Base-by-base conservation (phyloP, 1,139 yeast genomes). In the Sporopachydermia cereana region DNA sequence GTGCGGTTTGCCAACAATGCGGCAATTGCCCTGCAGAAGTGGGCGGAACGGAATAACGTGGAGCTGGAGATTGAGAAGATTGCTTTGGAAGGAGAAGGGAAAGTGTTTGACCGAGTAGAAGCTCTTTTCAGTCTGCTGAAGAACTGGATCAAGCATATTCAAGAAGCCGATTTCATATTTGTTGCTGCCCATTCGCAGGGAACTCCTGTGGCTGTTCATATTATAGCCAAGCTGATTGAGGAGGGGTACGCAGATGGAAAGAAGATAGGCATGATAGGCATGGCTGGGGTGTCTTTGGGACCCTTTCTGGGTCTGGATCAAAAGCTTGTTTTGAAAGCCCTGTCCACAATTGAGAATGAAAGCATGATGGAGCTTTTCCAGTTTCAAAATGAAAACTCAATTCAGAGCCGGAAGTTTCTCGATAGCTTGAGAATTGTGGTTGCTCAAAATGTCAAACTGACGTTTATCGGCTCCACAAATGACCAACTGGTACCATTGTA, bases 171-270 rank as follows among this genome's bases (percentile, higher is more conserved):
- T 59, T 82, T 83, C 53, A 76, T 91, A 9, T 86, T 82, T 58
- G 74, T 91, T 51, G 96, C 96, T 1, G 79, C 95, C 0, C 98
- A 91, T 63, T 86, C 96, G 0, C 98, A 91, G 62, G 97, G 98
- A 0, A 81, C 93, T 46, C 96, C 95, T 0, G 97, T 91, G 0
- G 78, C 95, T 1, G 78, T 86, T 1, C 81, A 86, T 43, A 60
- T 91, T 25, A 64, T 88, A 29, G 84, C 95, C 0, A 72, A 75
- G 52, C 67, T 91, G 42, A 74, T 91, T 5, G 79, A 76, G 50
- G 71, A 77, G 51, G 94, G 91, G 0, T 70, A 84, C 23, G 72
- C 86, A 18, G 68, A 67, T n/a, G 43, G 43, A 23, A 59, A 54
- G 48, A 66, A 75, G 41, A 71, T 88, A 20, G 88, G 93, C 0